These are phyloP conservation scores for Quercus lobata DNA, from an alignment of 331 rosid species.

Conservation along the genomic window DNA sequence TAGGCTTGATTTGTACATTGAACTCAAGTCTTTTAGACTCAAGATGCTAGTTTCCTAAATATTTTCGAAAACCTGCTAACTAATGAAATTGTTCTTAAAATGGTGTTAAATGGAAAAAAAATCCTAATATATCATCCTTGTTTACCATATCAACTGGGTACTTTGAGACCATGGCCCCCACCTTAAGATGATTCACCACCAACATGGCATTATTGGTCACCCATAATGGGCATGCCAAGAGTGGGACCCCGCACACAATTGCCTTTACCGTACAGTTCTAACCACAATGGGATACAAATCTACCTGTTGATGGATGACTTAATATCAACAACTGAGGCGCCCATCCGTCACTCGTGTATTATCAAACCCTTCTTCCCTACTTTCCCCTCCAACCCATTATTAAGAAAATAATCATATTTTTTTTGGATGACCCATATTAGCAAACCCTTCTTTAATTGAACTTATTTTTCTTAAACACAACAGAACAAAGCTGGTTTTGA, in stretches of 20 bases:
- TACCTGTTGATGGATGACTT: constrained; percentile 70
- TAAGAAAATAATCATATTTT: constrained; percentile 30
- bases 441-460: too few species aligned
- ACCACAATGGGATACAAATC: constrained; percentile 65
- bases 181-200: constrained; percentile 39
- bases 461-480: too few species aligned
- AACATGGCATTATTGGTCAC: constrained; percentile 62
- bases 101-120: too few species aligned
- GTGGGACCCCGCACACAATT: constrained; percentile 51
- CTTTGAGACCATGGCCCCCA: constrained; percentile 37
- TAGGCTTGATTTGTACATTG: too few species aligned
- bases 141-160: constrained; percentile 11
- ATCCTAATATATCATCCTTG: constrained; percentile 21
- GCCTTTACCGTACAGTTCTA: constrained; percentile 71
- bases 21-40: too few species aligned
- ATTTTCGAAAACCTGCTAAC: too few species aligned
- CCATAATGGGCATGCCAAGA: constrained; percentile 63
- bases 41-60: too few species aligned
- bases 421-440: constrained; percentile 51
- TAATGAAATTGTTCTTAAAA: too few species aligned
- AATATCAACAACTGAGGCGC: constrained; percentile 69
- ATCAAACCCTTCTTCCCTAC: constrained; percentile 55
- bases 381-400: constrained; percentile 21
- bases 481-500: too few species aligned
- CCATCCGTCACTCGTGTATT: constrained; percentile 42